phyloP scores from a whole-genome alignment of 2,329 filamentous ascomycete species.

The Fusarium subglutinans region DNA sequence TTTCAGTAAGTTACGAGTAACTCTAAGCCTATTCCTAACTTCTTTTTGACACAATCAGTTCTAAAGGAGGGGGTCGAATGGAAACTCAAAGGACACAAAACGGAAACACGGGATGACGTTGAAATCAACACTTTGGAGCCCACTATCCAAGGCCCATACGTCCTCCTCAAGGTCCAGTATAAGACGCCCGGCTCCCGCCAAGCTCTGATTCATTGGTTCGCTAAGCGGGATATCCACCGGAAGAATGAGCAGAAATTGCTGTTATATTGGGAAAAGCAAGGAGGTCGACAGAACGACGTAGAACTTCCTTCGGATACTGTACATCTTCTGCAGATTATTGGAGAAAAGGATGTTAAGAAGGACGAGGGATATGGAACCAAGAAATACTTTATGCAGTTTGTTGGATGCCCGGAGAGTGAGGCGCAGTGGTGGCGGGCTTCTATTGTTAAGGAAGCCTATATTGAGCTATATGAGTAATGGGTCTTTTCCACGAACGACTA shows the following conservation, averaged over 20 bases:
- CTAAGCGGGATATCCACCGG: background rate
- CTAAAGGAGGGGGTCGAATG: background rate
- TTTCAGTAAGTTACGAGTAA: background rate
- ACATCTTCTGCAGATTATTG: background rate
- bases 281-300: accelerated
- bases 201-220: background rate
- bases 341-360: background rate
- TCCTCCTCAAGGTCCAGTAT: accelerated
- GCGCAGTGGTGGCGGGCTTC: background rate
- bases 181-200: background rate
- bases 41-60: background rate
- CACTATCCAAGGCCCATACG: background rate
- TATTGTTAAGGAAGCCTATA: accelerated
- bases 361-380: background rate
- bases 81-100: background rate
- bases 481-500: accelerated
- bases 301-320: background rate
- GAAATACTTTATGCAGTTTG: background rate
- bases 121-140: background rate
- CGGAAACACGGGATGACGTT: background rate
- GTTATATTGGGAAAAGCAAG: background rate
- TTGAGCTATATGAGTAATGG: background rate
- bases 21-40: accelerated
- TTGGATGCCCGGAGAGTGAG: accelerated
- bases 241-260: background rate